These are phyloP conservation scores for Glarea lozoyensis DNA, from an alignment of 495 filamentous ascomycete genomes.

Conservation along the genomic window DNA sequence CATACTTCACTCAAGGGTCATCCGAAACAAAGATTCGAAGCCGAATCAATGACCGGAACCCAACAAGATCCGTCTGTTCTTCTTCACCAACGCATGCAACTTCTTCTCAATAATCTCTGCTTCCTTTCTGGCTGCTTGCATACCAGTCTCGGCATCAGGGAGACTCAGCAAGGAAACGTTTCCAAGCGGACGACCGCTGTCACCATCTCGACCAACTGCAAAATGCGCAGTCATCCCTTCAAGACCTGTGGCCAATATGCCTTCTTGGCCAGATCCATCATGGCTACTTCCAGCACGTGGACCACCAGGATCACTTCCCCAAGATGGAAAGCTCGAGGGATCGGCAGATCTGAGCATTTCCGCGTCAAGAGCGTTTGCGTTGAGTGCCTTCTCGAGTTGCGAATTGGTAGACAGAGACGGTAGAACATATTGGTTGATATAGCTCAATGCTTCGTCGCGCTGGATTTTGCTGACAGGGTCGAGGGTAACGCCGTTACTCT, in stretches of 20 bases:
- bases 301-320: slow-evolving; percentile 10
- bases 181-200: slow-evolving; percentile 28
- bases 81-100: slow-evolving; percentile 48
- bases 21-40: slow-evolving; percentile 2
- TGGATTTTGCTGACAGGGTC: slow-evolving; percentile 49
- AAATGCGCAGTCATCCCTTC: slow-evolving; percentile 22
- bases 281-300: no score
- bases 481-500: slow-evolving; percentile 27
- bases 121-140: slow-evolving; percentile 51
- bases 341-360: slow-evolving; percentile 33
- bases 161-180: slow-evolving; percentile 42
- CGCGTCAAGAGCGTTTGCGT: slow-evolving; percentile 19
- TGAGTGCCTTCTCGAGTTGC: slow-evolving; percentile 21
- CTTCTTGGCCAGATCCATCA: slow-evolving; percentile 8
- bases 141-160: slow-evolving; percentile 52
- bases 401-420: slow-evolving; percentile 30
- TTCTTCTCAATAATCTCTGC: slow-evolving; percentile 63
- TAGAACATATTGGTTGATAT: slow-evolving; percentile 58
- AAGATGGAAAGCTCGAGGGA: slow-evolving; percentile 27
- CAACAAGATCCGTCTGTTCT: slow-evolving; percentile 43
- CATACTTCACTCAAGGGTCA: no score
- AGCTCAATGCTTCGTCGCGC: slow-evolving; percentile 52
- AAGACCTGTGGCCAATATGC: slow-evolving; percentile 15
- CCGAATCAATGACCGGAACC: slow-evolving; percentile 22
- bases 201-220: slow-evolving; percentile 15